phyloP scores from a whole-genome alignment of 192 early-diverging fungal species.

The Backusella luteola region DNA sequence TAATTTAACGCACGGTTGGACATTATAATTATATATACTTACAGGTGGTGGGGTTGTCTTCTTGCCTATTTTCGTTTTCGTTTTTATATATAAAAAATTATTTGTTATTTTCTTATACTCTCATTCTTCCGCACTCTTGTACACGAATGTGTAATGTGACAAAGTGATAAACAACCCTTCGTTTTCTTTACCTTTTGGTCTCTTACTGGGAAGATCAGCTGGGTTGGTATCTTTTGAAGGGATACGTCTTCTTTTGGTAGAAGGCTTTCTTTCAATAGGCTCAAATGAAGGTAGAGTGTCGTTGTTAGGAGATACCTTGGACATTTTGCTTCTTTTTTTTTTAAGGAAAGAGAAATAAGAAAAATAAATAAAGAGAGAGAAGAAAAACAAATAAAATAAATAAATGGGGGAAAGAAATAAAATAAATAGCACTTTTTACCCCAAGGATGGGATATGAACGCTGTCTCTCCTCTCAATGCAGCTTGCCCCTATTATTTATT shows the following conservation, averaged over 20 bases:
- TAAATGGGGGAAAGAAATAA: neutral
- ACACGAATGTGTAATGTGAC: neutral
- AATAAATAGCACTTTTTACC: neutral
- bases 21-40: neutral
- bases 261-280: neutral
- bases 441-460: conserved; percentile 9
- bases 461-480: conserved; percentile 2
- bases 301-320: conserved; percentile 5
- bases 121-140: neutral
- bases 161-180: neutral
- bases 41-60: neutral
- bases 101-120: neutral
- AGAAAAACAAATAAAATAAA: neutral
- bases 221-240: neutral
- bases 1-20: neutral
- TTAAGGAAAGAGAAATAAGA: neutral
- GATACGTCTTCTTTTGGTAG: conserved; percentile 8
- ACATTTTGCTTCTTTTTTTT: neutral
- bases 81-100: neutral
- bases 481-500: conserved; percentile 4
- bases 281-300: conserved; percentile 14
- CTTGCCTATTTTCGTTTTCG: neutral
- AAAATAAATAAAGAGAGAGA: neutral
- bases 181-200: conserved; percentile 4
- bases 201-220: neutral